These are phyloP conservation scores for Exserohilum turcica DNA, from an alignment of 2,329 filamentous ascomycete genomes.

Conservation along the genomic window DNA sequence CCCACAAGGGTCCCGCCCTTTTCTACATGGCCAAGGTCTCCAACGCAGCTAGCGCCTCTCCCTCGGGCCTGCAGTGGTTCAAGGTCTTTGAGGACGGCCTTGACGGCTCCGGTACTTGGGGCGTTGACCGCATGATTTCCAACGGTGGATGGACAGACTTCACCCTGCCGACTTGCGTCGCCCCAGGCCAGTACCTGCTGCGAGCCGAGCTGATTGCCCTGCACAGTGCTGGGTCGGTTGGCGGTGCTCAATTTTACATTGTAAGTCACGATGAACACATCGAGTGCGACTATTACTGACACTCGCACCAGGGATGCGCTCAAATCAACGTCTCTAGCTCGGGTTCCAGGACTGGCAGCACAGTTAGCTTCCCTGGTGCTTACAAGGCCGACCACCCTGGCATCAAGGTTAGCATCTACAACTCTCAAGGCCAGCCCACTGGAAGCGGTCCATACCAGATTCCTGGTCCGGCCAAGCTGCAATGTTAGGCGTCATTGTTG, in stretches of 20 bases:
- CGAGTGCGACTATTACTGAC: not conserved
- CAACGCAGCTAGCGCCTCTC: conserved; percentile 45
- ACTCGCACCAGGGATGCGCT: conserved; percentile 31
- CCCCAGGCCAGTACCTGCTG: conserved; percentile 50
- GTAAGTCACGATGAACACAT: not conserved
- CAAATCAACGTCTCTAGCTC: conserved; percentile 43
- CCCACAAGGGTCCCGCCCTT: conserved; percentile 53
- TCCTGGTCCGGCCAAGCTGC: conserved; percentile 58
- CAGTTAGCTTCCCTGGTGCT: conserved; percentile 46
- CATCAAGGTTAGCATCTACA: conserved; percentile 41
- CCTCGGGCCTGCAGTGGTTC: conserved; percentile 51
- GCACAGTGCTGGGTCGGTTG: conserved; percentile 42
- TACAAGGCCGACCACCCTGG: conserved; percentile 39
- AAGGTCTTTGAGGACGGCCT: conserved; percentile 50
- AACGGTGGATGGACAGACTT: conserved; percentile 54
- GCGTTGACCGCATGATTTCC: conserved; percentile 56
- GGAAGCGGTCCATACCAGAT: conserved; percentile 52
- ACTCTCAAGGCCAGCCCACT: conserved; percentile 24
- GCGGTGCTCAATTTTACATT: conserved; percentile 53
- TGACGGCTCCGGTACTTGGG: conserved; percentile 52
- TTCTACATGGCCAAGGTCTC: conserved; percentile 51
- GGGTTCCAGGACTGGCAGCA: conserved; percentile 24
- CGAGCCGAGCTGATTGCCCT: conserved; percentile 54
- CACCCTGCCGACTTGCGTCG: conserved; percentile 44
- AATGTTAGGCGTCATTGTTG: conserved; percentile 46